A percentile compares a stretch with the other conserved stretches of the same genome.
Conservation (phyloP, 805 yeast genomes). For the Hanseniaspora mollemarum region DNA sequence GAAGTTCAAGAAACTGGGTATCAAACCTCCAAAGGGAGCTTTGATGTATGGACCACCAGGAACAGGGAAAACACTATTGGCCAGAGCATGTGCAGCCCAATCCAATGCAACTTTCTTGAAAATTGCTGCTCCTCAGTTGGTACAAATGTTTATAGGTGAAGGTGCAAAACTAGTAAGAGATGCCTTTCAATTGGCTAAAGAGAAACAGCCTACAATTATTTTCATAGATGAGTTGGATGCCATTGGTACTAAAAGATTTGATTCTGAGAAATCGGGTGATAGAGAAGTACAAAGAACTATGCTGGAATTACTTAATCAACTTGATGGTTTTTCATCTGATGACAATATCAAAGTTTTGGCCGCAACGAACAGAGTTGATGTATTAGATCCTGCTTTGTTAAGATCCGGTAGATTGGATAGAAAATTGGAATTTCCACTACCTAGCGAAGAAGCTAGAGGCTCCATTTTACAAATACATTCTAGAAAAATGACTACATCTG, state of each 20-base stretch:
- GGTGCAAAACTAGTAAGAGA: slow-evolving; percentile 97
- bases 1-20: slow-evolving; percentile 84
- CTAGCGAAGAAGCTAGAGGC: slow-evolving; percentile 94
- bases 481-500: slow-evolving; percentile 88
- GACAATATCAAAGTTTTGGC: slow-evolving; percentile 95
- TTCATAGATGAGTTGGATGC: slow-evolving; percentile 98
- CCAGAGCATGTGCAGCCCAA: slow-evolving; percentile 98
- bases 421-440: slow-evolving; percentile 95
- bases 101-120: slow-evolving; percentile 94
- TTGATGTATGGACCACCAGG: slow-evolving; percentile 99
- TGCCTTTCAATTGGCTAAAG: slow-evolving; percentile 94
- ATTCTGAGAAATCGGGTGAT: slow-evolving; percentile 94
- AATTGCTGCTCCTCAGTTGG: slow-evolving; percentile 94
- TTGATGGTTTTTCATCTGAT: slow-evolving; percentile 96
- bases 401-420: slow-evolving; percentile 97
- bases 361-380: slow-evolving; percentile 97
- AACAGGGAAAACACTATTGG: slow-evolving; percentile 92
- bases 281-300: slow-evolving; percentile 98
- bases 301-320: slow-evolving; percentile 92
- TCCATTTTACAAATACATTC: slow-evolving; percentile 95
- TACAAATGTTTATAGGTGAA: slow-evolving; percentile 97
- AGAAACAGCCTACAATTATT: slow-evolving; percentile 94
- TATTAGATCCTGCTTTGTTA: slow-evolving; percentile 92
- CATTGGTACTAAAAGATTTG: slow-evolving; percentile 95
- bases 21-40: slow-evolving; percentile 97